Percentiles rank a stretch among this genome's conserved stretches.
These are phyloP conservation scores for Adansonia rubrostipa DNA, from an alignment of 441 rosid species.

Conservation along the genomic window DNA sequence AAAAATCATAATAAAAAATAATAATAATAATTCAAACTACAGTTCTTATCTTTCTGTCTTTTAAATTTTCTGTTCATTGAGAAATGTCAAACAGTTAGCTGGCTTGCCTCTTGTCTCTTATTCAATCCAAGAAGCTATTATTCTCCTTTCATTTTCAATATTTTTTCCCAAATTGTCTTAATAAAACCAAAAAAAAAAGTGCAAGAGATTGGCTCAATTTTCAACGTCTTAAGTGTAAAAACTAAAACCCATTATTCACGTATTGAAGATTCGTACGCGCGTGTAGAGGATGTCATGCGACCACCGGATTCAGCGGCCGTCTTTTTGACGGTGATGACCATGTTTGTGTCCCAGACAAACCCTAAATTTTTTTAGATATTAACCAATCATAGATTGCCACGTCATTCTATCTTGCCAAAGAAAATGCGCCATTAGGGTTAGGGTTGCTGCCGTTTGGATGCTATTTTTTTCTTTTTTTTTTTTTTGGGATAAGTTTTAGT, in stretches of 20 bases:
- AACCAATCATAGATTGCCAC: neutral
- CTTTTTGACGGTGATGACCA: conserved; percentile 14
- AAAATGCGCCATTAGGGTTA: neutral
- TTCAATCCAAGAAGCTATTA: conserved; percentile 8
- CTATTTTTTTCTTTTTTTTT: no score
- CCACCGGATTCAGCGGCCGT: conserved; percentile 19
- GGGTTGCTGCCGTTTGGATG: no score
- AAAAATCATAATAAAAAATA: neutral
- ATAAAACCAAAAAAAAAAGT: neutral
- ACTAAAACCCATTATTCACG: neutral
- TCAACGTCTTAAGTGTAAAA: neutral
- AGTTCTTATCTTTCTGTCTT: neutral
- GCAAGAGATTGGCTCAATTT: neutral
- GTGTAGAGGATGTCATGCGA: conserved; percentile 1
- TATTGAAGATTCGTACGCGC: neutral
- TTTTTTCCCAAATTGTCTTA: neutral
- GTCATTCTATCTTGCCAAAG: neutral
- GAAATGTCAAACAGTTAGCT: conserved; percentile 3
- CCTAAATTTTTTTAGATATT: neutral
- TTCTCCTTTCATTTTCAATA: neutral
- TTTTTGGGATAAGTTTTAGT: no score
- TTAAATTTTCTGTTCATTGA: neutral
- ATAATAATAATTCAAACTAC: neutral
- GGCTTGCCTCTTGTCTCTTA: neutral
- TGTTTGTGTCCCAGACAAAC: neutral